Conservation (phyloP, 139 green algal species). For the Mesotaenium endlicherianum region DNA sequence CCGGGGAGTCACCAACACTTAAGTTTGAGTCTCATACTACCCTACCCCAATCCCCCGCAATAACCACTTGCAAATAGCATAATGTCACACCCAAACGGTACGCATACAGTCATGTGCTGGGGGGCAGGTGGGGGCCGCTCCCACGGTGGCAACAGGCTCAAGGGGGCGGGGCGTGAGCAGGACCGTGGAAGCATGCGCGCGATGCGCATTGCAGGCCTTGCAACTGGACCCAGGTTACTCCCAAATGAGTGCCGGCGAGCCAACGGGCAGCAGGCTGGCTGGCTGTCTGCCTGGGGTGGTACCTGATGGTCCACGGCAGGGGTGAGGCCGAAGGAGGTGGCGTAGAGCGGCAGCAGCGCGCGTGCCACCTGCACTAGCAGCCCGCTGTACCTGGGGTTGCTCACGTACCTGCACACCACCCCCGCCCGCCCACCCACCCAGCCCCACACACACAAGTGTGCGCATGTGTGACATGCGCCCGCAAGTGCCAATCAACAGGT, state of each 20-base stretch:
- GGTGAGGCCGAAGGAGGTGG: background rate
- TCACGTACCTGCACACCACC: background rate
- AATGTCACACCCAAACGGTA: too few species aligned
- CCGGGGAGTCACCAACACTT: too few species aligned
- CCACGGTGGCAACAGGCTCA: background rate
- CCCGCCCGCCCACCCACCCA: background rate
- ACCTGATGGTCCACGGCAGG: background rate
- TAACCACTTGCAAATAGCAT: too few species aligned
- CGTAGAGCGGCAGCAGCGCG: constrained; percentile 1
- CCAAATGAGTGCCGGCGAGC: background rate
- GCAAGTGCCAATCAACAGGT: background rate
- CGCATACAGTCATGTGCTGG: too few species aligned
- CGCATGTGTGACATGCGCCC: background rate
- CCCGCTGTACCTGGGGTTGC: background rate
- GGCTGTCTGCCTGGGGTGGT: background rate
- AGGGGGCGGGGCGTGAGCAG: background rate
- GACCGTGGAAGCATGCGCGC: background rate
- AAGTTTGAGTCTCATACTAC: too few species aligned
- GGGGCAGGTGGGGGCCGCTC: background rate
- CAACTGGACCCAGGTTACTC: background rate
- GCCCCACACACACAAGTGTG: background rate
- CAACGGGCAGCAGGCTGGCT: background rate
- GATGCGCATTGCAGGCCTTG: background rate
- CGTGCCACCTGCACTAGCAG: background rate
- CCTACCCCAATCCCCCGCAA: too few species aligned